Evolutionary conservation across 2,329 filamentous ascomycete species (phyloP).

Genomic region (Drechslerella dactyloides): DNA sequence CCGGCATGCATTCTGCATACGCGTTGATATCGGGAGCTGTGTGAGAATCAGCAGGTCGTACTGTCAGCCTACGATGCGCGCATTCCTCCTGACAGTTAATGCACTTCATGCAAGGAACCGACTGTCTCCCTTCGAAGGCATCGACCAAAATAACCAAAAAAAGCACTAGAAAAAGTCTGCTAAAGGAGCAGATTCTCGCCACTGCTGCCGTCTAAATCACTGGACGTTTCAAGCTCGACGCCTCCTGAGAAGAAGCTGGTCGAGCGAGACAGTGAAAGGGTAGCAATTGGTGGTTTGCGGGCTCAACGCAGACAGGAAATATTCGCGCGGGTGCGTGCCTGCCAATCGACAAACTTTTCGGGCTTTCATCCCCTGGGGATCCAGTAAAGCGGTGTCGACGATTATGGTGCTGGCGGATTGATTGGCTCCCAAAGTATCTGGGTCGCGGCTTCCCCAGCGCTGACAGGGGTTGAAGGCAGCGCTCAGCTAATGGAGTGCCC

Average conservation of each 20-base stretch:
- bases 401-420: slow-evolving; percentile 19
- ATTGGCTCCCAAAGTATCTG: slow-evolving; percentile 40
- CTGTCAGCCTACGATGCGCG: slow-evolving; percentile 11
- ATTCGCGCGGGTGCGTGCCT: slow-evolving; percentile 24
- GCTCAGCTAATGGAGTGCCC: slow-evolving; percentile 48
- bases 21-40: slow-evolving; percentile 13
- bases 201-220: slow-evolving; percentile 29
- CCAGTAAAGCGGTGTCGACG: slow-evolving; percentile 35
- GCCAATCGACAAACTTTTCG: slow-evolving; percentile 17
- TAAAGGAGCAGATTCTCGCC: slow-evolving; percentile 16
- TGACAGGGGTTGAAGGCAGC: slow-evolving; percentile 22
- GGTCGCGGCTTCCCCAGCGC: slow-evolving; percentile 32
- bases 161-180: slow-evolving; percentile 21
- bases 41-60: slow-evolving; percentile 19
- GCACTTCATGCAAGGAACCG: slow-evolving; percentile 49
- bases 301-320: slow-evolving; percentile 18
- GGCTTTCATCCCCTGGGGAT: not conserved
- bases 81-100: slow-evolving; percentile 39
- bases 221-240: slow-evolving; percentile 44
- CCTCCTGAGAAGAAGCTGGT: slow-evolving; percentile 29
- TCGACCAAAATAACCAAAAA: slow-evolving; percentile 34
- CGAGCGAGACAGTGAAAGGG: slow-evolving; percentile 4
- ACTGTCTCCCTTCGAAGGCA: slow-evolving; percentile 10
- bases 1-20: not conserved
- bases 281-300: slow-evolving; percentile 17